Base-by-base conservation (phyloP, 148 eudicot species). In the Rhododendron ovatum region DNA sequence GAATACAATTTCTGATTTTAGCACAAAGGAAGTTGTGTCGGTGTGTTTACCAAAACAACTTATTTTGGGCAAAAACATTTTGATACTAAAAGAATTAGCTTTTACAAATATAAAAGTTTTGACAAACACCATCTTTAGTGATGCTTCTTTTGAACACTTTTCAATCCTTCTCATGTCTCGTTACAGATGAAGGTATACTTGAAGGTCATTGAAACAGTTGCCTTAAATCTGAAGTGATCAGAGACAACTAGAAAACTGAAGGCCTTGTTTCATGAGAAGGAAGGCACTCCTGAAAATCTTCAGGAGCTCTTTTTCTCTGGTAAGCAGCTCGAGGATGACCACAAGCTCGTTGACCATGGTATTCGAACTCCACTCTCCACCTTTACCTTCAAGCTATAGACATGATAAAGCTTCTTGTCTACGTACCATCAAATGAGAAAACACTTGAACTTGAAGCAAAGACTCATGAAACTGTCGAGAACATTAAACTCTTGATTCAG, bases 331-430 rank as follows among this genome's bases (percentile, higher is more conserved):
- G 2, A 67, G 57, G 87, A 91, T 41, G 86, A 84, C 7, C 53
- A 30, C 9, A 90, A 86, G 50, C 75, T 89, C 24, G 83, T 33
- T 18, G 83, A 84, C 59, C 87, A 84, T 28, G 82, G 86, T 15
- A 57, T 91, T 71, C 79, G 43, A 84, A 90, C 57, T 88, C 91
- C 51, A 87, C 81, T 15, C 69, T 91, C 82, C 53, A 84, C 8
- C 80, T 41, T 41, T 41, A 5, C 0, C 43, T 41, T 7, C 43
- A 41, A 41, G 7, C 0, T 41, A 41, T 41, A 41, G 43, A 41
- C 43, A 0, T 0, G 43, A 41, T 41, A 41, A 41, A 28, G 35
- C n/a, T 18, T 6, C 37, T 5, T 9, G 24, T 91, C 73, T 84
- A 73, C 14, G n/a, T 86, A 2, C 91, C 92, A 3, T 69, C 88